A percentile compares a stretch with the other conserved stretches of the same genome.
phyloP scores from a whole-genome alignment of 305 asterid species.

The Fraxinus angustifolia region DNA sequence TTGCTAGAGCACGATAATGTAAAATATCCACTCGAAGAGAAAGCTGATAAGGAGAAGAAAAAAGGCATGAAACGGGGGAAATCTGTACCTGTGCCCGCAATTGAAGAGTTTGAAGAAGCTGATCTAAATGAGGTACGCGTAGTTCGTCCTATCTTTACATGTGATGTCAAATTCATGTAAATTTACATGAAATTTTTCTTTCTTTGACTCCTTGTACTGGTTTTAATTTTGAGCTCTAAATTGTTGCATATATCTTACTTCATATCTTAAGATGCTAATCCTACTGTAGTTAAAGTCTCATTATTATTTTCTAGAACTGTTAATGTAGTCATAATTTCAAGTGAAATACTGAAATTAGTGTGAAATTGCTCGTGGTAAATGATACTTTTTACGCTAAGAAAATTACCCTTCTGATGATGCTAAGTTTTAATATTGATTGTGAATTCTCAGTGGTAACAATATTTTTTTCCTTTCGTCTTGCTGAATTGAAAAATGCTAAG shows the following conservation, averaged over 20 bases:
- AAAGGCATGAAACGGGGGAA: conserved; percentile 61
- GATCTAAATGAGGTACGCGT: conserved; percentile 70
- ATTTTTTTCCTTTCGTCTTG: background rate
- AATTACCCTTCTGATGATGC: background rate
- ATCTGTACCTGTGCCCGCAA: conserved; percentile 49
- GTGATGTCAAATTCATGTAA: background rate
- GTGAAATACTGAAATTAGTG: background rate
- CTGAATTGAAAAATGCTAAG: background rate
- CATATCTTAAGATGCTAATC: background rate
- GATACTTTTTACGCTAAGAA: background rate
- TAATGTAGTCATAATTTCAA: background rate
- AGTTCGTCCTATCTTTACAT: background rate
- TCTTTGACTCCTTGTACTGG: background rate
- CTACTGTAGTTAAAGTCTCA: background rate
- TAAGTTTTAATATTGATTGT: background rate
- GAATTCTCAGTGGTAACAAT: background rate
- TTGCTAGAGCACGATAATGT: conserved; percentile 88
- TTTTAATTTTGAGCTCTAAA: background rate
- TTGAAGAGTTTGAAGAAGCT: conserved; percentile 76
- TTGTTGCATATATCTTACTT: background rate
- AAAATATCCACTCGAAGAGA: conserved; percentile 79
- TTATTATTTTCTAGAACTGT: background rate
- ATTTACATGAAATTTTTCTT: background rate
- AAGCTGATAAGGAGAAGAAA: conserved; percentile 71
- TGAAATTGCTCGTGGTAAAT: background rate